Percentiles rank a stretch among this genome's conserved stretches.
Evolutionary conservation across 108 stramenopile genomes (phyloP).

Genomic region (Chaetoceros tenuissimus): DNA sequence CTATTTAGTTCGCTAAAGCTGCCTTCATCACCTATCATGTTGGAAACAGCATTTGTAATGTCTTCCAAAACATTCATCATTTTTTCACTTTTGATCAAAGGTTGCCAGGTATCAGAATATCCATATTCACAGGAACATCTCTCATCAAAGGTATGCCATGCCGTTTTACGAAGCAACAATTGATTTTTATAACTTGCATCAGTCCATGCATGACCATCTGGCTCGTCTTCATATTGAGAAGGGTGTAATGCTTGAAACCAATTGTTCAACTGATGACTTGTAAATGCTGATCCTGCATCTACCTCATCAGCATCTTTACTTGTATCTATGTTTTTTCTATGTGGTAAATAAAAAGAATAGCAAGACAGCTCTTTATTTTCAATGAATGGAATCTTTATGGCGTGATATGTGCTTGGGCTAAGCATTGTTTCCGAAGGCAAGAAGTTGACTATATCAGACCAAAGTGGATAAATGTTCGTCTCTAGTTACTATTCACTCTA

Average conservation of each 20-base stretch:
- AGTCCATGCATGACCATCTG: constrained; percentile 27
- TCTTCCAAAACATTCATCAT: constrained; percentile 13
- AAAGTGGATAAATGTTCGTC: too few species aligned
- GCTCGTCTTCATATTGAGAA: constrained; percentile 8
- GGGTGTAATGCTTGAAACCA: constrained; percentile 22
- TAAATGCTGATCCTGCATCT: too few species aligned
- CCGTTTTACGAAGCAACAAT: constrained; percentile 19
- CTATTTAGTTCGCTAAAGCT: constrained; percentile 7
- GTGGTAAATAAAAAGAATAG: constrained; percentile 12
- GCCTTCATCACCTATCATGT: neutral
- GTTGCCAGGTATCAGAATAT: constrained; percentile 35
- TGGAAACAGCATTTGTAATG: constrained; percentile 7
- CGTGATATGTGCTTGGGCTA: too few species aligned
- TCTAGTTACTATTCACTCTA: too few species aligned
- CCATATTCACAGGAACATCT: constrained; percentile 26
- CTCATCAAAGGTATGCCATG: constrained; percentile 17
- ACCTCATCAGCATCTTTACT: neutral
- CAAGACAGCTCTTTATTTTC: constrained; percentile 8
- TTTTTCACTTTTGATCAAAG: neutral
- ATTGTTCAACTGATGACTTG: constrained; percentile 11
- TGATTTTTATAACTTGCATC: constrained; percentile 17
- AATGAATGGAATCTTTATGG: constrained; percentile 18
- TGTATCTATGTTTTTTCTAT: neutral
- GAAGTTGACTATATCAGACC: too few species aligned
- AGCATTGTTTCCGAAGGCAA: too few species aligned